Percentiles rank a stretch among this genome's conserved stretches.
Evolutionary conservation across 2,329 filamentous ascomycete species (phyloP).

Genomic region (Cladophialophora yegresii): DNA sequence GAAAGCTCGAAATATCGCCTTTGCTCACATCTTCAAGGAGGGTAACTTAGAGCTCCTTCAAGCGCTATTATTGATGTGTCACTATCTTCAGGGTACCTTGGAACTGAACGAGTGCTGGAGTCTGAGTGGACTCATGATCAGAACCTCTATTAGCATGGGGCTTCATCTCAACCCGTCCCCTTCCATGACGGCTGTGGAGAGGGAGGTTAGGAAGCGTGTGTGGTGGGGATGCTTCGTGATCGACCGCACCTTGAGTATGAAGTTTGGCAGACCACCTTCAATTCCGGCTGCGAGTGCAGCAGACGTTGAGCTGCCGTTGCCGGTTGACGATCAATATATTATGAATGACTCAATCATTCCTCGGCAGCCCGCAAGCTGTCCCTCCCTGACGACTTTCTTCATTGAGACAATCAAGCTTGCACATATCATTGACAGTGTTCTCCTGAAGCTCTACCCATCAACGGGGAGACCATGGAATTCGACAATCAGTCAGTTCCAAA

Average conservation of each 20-base stretch:
- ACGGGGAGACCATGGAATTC: conserved; percentile 9
- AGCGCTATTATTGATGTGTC: conserved; percentile 20
- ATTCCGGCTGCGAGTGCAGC: conserved; percentile 3
- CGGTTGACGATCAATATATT: conserved; percentile 17
- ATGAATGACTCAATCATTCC: conserved; percentile 4
- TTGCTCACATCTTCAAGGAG: conserved; percentile 10
- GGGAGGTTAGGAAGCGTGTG: conserved; percentile 14
- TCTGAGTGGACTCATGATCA: conserved; percentile 6
- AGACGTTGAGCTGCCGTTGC: conserved; percentile 10
- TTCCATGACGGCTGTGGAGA: conserved; percentile 3
- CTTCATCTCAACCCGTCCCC: conserved; percentile 9
- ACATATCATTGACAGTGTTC: conserved; percentile 15
- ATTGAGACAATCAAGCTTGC: conserved; percentile 16
- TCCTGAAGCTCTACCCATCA: conserved; percentile 8
- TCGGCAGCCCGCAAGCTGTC: conserved; percentile 8
- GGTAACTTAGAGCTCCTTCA: conserved; percentile 15
- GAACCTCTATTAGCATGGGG: conserved; percentile 9
- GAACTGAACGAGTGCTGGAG: conserved; percentile 24
- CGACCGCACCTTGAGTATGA: conserved; percentile 18
- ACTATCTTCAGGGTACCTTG: conserved; percentile 20
- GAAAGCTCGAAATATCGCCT: conserved; percentile 7
- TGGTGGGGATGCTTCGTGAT: conserved; percentile 22
- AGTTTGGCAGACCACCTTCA: conserved; percentile 16
- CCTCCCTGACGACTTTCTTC: conserved; percentile 9
- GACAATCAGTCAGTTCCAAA: not conserved